Evolutionary conservation across 176 grass and related monocot genomes (phyloP).

Genomic region (Carex scoparia): DNA sequence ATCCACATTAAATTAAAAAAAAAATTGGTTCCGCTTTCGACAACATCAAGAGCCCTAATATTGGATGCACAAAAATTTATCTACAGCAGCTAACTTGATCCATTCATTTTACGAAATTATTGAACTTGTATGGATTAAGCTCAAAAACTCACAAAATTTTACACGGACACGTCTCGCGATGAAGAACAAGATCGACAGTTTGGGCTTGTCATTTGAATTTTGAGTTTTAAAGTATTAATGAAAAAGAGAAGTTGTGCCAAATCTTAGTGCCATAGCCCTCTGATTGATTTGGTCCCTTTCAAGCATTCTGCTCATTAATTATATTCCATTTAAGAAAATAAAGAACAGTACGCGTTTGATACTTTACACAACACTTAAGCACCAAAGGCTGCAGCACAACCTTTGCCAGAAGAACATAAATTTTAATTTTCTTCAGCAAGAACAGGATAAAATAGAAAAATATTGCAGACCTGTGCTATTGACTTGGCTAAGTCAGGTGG

Average conservation of each 20-base stretch:
- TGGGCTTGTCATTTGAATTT: not conserved
- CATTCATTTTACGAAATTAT: no score
- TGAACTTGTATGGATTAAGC: not conserved
- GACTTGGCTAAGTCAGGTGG: slow-evolving; percentile 76
- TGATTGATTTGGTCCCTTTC: not conserved
- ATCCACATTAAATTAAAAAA: not conserved
- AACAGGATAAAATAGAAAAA: not conserved
- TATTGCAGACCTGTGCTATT: slow-evolving; percentile 53
- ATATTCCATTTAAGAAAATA: slow-evolving; percentile 5
- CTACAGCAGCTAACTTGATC: not conserved
- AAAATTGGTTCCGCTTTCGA: not conserved
- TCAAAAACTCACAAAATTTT: not conserved
- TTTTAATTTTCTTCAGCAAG: not conserved
- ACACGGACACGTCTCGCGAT: not conserved
- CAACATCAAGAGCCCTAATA: slow-evolving; percentile 1
- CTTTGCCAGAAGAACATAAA: not conserved
- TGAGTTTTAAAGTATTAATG: not conserved
- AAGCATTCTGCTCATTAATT: not conserved
- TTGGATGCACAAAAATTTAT: not conserved
- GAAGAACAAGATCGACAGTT: not conserved
- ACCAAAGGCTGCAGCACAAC: not conserved
- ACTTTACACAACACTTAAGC: not conserved
- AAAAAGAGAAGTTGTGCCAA: not conserved
- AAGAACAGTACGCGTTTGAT: not conserved
- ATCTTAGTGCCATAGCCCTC: not conserved